A percentile compares a stretch with the other conserved stretches of the same genome.
phyloP scores from a whole-genome alignment of 129 eudicot genomes.

The Saposhnikovia divaricata region DNA sequence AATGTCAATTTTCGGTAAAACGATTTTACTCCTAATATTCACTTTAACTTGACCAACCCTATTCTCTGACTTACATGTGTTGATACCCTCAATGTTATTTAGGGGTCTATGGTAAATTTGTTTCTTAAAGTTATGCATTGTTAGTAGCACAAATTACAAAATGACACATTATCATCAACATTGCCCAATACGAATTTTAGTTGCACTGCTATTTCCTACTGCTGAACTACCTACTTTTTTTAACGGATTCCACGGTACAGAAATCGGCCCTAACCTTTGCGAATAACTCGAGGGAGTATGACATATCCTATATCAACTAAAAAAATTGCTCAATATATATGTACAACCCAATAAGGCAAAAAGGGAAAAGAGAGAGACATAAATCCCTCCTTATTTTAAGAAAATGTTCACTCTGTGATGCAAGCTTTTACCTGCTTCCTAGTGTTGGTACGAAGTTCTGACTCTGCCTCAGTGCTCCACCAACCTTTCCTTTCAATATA shows the following conservation, averaged over 20 bases:
- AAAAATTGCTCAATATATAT: too few relatives aligned
- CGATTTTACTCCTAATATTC: background rate
- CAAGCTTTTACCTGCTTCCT: slow-evolving; percentile 58
- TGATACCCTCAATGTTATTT: background rate
- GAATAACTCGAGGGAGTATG: background rate
- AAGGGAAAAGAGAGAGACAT: background rate
- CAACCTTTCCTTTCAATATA: slow-evolving; percentile 67
- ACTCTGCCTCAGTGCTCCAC: slow-evolving; percentile 63
- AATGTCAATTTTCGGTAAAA: too few relatives aligned
- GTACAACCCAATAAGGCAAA: too few relatives aligned
- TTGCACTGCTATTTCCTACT: background rate
- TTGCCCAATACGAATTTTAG: background rate
- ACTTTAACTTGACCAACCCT: background rate
- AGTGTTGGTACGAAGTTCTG: slow-evolving; percentile 41
- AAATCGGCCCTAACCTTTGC: too few relatives aligned
- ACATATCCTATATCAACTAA: background rate
- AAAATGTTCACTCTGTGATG: background rate
- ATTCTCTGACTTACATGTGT: background rate
- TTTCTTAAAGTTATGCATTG: too few relatives aligned
- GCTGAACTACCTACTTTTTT: background rate
- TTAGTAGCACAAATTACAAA: background rate
- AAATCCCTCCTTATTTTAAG: background rate
- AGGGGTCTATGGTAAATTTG: background rate
- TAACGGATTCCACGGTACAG: too few relatives aligned
- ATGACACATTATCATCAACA: background rate